Evolutionary conservation across 768 basidiomycete genomes (phyloP), one percentile per base, ranked within the genome.

Genomic region (Cytidiella melzeri): DNA sequence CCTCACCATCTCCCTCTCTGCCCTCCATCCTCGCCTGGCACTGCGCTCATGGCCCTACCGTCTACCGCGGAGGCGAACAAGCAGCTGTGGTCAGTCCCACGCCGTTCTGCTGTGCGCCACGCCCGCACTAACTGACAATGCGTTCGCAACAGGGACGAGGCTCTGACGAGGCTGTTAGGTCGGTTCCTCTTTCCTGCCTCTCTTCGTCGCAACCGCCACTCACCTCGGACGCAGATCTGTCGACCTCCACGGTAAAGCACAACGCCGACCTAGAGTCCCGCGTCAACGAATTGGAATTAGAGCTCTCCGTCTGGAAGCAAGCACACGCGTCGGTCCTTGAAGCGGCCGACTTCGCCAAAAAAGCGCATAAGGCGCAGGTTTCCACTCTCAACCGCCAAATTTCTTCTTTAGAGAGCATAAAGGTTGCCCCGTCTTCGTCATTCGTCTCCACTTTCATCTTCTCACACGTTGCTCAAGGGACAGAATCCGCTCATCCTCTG

Each of bases 401-500:
- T 48, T 75, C 78, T 23, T 74, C 71, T 48, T 64, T 80, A 64
- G 79, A 81, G 61, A 71, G 71, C 49, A 73, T 81, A 60, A 72
- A 69, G 67, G 70, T 69, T 27, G 62, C 51, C 18, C 43, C n/a
- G 3, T 15, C 45, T 19, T n/a, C 40, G 26, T 36, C 21, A 26
- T 25, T 28, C 41, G 24, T 15, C 30, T 15, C 30, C 9, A 7
- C 30, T 15, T 15, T 34, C 9, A 7, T 34, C 30, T 15, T 7
- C 30, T 34, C 30, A 34, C 30, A 6, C 20, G 10, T 24, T 34
- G 48, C 45, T 48, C 48, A 64, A 85, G 81, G 77, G 72, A 55
- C 79, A 81, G 65, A 74, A 76, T 55, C 77, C 84, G 38, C 75
- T 88, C 57, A 81, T 89, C 51, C 73, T 87, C 55, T 86, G 85